phyloP scores from a whole-genome alignment of 192 early-diverging fungal species.

The Allomyces javanicus region DNA sequence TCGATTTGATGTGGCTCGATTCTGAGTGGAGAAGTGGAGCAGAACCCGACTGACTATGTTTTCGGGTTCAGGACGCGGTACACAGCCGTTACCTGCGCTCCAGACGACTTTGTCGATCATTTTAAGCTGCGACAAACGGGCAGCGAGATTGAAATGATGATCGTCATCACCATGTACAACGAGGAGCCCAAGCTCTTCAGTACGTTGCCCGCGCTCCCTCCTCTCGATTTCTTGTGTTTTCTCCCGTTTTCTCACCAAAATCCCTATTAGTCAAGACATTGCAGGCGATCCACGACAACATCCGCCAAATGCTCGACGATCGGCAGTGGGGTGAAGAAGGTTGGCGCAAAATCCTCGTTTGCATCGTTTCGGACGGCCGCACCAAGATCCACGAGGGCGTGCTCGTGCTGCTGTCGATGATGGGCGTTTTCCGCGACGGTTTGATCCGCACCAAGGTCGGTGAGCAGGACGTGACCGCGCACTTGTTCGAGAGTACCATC shows the following conservation, averaged over 20 bases:
- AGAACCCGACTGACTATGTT: neutral
- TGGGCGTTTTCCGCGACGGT: constrained; percentile 70
- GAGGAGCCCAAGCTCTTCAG: constrained; percentile 14
- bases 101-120: constrained; percentile 55
- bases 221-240: neutral
- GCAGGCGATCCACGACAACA: neutral
- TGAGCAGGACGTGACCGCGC: constrained; percentile 44
- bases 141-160: constrained; percentile 52
- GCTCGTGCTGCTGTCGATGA: constrained; percentile 45
- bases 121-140: constrained; percentile 54
- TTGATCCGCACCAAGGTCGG: constrained; percentile 42
- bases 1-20: neutral
- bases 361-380: constrained; percentile 65
- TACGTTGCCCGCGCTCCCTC: constrained; percentile 1
- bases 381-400: constrained; percentile 49
- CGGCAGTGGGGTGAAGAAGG: constrained; percentile 40
- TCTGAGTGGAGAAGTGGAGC: neutral
- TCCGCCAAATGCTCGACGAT: neutral
- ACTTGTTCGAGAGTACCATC: constrained; percentile 25
- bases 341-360: constrained; percentile 72
- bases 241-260: neutral
- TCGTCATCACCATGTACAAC: constrained; percentile 70
- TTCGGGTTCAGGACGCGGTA: constrained; percentile 46
- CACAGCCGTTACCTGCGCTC: constrained; percentile 73
- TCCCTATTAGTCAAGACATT: neutral